Conservation (phyloP, 306 rosid genomes). For the Cicer pinnatifidum region DNA sequence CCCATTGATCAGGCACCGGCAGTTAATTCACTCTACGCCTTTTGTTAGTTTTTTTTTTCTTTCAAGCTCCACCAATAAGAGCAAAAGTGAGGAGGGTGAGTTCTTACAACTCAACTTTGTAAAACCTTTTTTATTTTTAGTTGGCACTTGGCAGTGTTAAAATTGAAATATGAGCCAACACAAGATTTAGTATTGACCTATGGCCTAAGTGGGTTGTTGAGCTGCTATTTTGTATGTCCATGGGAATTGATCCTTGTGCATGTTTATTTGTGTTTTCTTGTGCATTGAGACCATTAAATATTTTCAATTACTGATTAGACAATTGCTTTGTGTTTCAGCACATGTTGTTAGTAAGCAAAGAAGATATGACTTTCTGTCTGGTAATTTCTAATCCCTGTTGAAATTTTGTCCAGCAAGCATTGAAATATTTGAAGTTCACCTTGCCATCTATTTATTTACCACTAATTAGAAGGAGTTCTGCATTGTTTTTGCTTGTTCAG, state of each 20-base stretch:
- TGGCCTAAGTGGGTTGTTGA: not conserved
- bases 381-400: constrained; percentile 49
- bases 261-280: constrained; percentile 30
- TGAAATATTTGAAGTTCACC: constrained; percentile 29
- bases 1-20: constrained; percentile 10
- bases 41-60: constrained; percentile 21
- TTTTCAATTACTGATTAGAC: constrained; percentile 31
- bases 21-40: constrained; percentile 17
- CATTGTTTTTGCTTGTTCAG: constrained; percentile 49
- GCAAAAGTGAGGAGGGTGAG: constrained; percentile 20
- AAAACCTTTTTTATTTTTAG: not conserved
- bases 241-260: constrained; percentile 10
- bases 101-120: constrained; percentile 7
- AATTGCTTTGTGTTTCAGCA: constrained; percentile 64
- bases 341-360: constrained; percentile 66
- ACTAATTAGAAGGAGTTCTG: constrained; percentile 17
- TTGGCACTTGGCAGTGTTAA: constrained; percentile 25
- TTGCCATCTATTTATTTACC: constrained; percentile 27
- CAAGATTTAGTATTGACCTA: not conserved
- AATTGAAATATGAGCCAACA: constrained; percentile 11
- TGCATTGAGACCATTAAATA: constrained; percentile 27
- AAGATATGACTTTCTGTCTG: constrained; percentile 89
- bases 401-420: constrained; percentile 21
- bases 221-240: not conserved
- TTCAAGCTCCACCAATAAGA: constrained; percentile 19